A percentile compares a stretch with the other conserved stretches of the same genome.
Evolutionary conservation across 371 early-diverging fungal species (phyloP).

Genomic region (Syncephalastrum sp.): DNA sequence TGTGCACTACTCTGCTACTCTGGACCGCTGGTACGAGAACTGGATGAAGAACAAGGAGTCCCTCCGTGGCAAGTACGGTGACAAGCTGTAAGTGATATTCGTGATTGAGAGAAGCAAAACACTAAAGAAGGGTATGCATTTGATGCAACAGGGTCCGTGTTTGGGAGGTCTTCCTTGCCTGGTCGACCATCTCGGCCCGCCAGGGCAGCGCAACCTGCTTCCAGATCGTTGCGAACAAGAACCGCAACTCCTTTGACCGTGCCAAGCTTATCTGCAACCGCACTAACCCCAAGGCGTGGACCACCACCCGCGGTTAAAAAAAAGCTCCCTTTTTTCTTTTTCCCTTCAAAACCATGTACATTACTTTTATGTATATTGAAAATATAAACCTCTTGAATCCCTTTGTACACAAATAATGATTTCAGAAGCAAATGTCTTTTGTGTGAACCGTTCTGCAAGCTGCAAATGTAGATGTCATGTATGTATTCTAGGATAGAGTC

Average conservation of each 20-base stretch:
- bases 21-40: conserved; percentile 95
- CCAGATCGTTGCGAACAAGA: conserved; percentile 96
- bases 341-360: no score
- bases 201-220: conserved; percentile 96
- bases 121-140: background rate
- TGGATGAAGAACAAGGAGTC: conserved; percentile 92
- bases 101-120: background rate
- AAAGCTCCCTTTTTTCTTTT: no score
- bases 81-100: conserved; percentile 60
- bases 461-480: no score
- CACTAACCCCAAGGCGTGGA: conserved; percentile 29
- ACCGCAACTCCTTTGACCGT: conserved; percentile 91
- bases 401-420: no score
- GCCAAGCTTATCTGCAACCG: conserved; percentile 55
- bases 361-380: no score
- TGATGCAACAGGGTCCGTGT: conserved; percentile 50
- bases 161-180: conserved; percentile 96
- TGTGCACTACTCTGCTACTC: conserved; percentile 96
- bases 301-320: no score
- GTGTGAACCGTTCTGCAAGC: no score
- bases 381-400: no score
- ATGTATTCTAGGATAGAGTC: no score
- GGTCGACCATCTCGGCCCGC: conserved; percentile 91
- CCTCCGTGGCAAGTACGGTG: conserved; percentile 83
- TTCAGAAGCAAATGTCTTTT: no score